These are phyloP conservation scores for Alliaria petiolata DNA, from an alignment of 345 rosid genomes.

Conservation along the genomic window DNA sequence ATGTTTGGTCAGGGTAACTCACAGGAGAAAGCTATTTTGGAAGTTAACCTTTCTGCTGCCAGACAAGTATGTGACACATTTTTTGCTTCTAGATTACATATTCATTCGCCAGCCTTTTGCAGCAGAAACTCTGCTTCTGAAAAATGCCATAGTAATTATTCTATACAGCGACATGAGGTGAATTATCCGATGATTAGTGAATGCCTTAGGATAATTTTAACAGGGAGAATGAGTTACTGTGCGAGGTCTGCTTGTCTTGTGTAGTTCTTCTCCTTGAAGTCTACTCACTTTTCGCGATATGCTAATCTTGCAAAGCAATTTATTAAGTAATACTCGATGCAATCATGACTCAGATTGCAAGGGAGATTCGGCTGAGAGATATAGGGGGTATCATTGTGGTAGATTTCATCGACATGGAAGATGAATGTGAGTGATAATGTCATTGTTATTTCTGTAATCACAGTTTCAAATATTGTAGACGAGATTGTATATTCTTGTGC, in stretches of 20 bases:
- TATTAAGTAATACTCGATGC: neutral
- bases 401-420: constrained; percentile 95
- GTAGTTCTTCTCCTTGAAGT: constrained; percentile 9
- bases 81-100: constrained; percentile 3
- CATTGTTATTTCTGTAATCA: constrained; percentile 7
- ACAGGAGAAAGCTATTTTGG: constrained; percentile 87
- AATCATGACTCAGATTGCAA: constrained; percentile 69
- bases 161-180: neutral
- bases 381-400: constrained; percentile 98
- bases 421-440: constrained; percentile 65
- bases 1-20: constrained; percentile 90
- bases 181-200: neutral
- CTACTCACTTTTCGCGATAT: constrained; percentile 9
- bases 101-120: neutral
- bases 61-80: constrained; percentile 59
- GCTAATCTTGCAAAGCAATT: constrained; percentile 1
- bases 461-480: neutral
- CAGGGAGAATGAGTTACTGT: constrained; percentile 7
- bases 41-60: constrained; percentile 92
- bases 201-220: neutral
- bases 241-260: neutral
- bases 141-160: neutral
- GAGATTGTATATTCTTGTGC: neutral
- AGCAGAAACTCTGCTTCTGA: neutral
- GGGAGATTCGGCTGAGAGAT: constrained; percentile 93